Evolutionary conservation across 805 yeast genomes (phyloP).

Genomic region (Sugiyamaella marilandica): DNA sequence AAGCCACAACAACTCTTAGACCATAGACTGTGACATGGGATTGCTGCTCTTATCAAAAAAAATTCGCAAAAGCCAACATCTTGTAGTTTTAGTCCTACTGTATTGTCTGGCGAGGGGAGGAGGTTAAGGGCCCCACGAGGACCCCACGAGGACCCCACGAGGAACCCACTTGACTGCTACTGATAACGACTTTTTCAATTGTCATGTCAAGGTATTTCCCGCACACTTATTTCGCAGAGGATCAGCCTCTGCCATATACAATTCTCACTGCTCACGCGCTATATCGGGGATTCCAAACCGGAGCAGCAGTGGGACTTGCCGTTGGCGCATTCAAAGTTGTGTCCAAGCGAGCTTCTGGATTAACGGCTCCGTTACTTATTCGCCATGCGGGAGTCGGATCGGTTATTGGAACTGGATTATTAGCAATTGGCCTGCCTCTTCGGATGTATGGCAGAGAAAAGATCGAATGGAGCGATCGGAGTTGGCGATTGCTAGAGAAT

Average conservation of each 20-base stretch:
- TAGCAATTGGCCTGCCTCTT: not conserved
- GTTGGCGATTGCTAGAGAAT: conserved; percentile 2
- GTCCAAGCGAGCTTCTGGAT: not conserved
- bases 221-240: not conserved
- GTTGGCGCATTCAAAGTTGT: not conserved
- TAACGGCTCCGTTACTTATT: not conserved
- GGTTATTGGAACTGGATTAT: not conserved
- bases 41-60: too few relatives aligned
- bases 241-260: not conserved
- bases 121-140: too few relatives aligned
- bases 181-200: too few relatives aligned
- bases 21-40: too few relatives aligned
- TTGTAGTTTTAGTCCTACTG: too few relatives aligned
- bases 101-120: too few relatives aligned
- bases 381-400: not conserved
- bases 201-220: conserved; percentile 1
- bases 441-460: conserved; percentile 2
- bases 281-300: conserved; percentile 1
- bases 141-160: too few relatives aligned
- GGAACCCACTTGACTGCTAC: too few relatives aligned
- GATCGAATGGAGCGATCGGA: conserved; percentile 4
- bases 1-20: too few relatives aligned
- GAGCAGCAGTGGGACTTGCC: not conserved
- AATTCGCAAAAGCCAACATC: too few relatives aligned
- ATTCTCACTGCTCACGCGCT: not conserved